Evolutionary conservation across 495 filamentous ascomycete genomes (phyloP).

Genomic region (Penicillium pancosmium): DNA sequence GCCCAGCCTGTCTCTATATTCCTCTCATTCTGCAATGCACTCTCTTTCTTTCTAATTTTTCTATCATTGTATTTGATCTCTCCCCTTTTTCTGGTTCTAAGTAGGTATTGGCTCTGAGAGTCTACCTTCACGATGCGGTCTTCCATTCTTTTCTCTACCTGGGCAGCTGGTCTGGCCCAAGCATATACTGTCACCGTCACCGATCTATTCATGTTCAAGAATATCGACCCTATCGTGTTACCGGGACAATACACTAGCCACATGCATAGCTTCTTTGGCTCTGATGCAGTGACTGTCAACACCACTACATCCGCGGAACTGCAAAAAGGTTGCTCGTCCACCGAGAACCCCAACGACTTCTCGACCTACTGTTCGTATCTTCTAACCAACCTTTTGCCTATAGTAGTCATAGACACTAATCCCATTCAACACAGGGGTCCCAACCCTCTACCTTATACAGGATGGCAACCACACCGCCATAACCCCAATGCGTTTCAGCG

Average conservation of each 20-base stretch:
- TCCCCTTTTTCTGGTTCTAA: too few relatives aligned
- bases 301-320: slow-evolving; percentile 22
- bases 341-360: slow-evolving; percentile 26
- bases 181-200: slow-evolving; percentile 23
- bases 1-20: too few relatives aligned
- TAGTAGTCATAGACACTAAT: not conserved
- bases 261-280: slow-evolving; percentile 31
- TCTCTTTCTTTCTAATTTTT: too few relatives aligned
- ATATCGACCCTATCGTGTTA: slow-evolving; percentile 23
- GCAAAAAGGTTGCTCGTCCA: slow-evolving; percentile 20
- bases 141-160: slow-evolving; percentile 16
- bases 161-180: slow-evolving; percentile 19
- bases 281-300: slow-evolving; percentile 22
- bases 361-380: slow-evolving; percentile 21
- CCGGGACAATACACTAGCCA: slow-evolving; percentile 26
- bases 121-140: slow-evolving; percentile 10
- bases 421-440: slow-evolving; percentile 15
- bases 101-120: not conserved
- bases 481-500: slow-evolving; percentile 23
- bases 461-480: slow-evolving; percentile 18
- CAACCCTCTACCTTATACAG: slow-evolving; percentile 24
- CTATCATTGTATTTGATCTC: too few relatives aligned
- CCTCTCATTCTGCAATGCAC: too few relatives aligned
- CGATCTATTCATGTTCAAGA: slow-evolving; percentile 26
- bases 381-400: not conserved